These are phyloP conservation scores for Artemisia tridentata DNA, from an alignment of 129 eudicot species.

Conservation along the genomic window DNA sequence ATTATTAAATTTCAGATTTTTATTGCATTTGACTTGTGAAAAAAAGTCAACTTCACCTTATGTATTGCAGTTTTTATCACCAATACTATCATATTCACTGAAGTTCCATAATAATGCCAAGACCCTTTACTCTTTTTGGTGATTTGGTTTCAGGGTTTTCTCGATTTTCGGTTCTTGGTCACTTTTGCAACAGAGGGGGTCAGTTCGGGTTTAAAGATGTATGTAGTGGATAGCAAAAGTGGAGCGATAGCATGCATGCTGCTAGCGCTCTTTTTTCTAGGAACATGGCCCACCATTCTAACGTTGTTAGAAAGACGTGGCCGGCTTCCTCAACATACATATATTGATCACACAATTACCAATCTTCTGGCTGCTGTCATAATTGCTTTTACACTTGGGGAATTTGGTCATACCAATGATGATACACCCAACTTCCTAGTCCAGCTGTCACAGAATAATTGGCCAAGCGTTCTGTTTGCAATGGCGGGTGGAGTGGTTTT, in stretches of 20 bases:
- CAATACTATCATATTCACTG: too few relatives aligned
- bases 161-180: neutral
- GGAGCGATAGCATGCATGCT: conserved; percentile 15
- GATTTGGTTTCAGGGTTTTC: neutral
- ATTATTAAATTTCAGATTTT: neutral
- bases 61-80: neutral
- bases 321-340: conserved; percentile 20
- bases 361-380: conserved; percentile 14
- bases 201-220: conserved; percentile 1
- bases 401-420: conserved; percentile 12
- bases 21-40: neutral
- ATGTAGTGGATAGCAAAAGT: conserved; percentile 3
- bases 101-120: too few relatives aligned
- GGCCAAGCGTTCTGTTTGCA: conserved; percentile 15
- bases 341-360: conserved; percentile 16
- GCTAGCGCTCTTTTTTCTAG: conserved; percentile 12
- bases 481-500: conserved; percentile 13
- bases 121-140: neutral
- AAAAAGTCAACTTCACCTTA: neutral
- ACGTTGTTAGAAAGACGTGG: conserved; percentile 16
- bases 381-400: conserved; percentile 15
- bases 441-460: conserved; percentile 13
- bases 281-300: conserved; percentile 22
- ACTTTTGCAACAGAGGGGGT: neutral
- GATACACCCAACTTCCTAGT: conserved; percentile 5